These are phyloP conservation scores for Crepidotus variabilis DNA, from an alignment of 768 basidiomycete species.

Conservation along the genomic window DNA sequence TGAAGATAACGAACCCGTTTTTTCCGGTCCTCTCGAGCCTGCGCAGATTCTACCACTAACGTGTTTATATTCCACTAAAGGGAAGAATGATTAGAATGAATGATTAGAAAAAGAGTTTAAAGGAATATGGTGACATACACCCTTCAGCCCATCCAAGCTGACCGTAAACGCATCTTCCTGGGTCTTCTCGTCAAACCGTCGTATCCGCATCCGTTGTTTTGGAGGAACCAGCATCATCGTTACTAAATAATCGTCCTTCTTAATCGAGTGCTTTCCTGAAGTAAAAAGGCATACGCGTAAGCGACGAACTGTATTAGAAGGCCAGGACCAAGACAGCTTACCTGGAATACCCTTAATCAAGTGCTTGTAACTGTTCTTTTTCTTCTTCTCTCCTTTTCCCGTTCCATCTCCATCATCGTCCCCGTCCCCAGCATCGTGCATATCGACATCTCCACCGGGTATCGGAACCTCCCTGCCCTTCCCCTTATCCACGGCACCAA, in stretches of 20 bases:
- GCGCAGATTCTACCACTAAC: conserved; percentile 63
- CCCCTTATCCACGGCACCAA: conserved; percentile 37
- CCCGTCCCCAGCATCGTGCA: conserved; percentile 33
- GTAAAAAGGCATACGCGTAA: conserved; percentile 6
- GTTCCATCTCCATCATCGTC: conserved; percentile 54
- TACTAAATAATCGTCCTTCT: conserved; percentile 72
- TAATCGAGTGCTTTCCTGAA: conserved; percentile 73
- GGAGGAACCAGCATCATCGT: conserved; percentile 65
- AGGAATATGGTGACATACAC: conserved; percentile 42
- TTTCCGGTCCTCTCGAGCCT: conserved; percentile 75
- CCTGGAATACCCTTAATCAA: conserved; percentile 74
- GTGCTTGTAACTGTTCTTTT: conserved; percentile 74
- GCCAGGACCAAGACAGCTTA: conserved; percentile 19
- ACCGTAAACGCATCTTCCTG: conserved; percentile 73
- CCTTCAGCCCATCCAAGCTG: conserved; percentile 68
- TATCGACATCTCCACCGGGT: conserved; percentile 24
- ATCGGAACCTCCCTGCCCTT: conserved; percentile 41
- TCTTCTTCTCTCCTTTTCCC: conserved; percentile 63
- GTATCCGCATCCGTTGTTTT: conserved; percentile 64
- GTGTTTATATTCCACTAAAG: conserved; percentile 63
- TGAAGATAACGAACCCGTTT: conserved; percentile 52
- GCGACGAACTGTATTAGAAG: conserved; percentile 2
- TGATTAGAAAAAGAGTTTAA: conserved; percentile 1
- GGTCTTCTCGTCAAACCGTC: conserved; percentile 59
- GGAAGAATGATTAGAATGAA: conserved; percentile 5